Percentiles rank a stretch among this genome's conserved stretches.
These are phyloP conservation scores for Musa troglodytarum DNA, from an alignment of 176 grass and related monocot species.

Conservation along the genomic window DNA sequence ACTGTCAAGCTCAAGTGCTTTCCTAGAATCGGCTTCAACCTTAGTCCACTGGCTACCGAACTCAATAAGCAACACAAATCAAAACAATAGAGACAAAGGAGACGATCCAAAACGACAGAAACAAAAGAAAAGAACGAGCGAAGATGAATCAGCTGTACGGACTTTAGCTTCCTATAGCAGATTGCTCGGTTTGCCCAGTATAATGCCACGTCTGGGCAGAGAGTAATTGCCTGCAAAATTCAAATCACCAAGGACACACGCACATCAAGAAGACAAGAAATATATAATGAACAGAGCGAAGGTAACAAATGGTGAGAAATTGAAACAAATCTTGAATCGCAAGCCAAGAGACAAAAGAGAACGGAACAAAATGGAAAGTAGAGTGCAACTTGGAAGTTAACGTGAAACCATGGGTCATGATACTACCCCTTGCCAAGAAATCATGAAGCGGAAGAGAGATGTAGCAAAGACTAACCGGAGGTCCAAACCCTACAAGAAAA, in stretches of 20 bases:
- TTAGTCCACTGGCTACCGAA: constrained; percentile 60
- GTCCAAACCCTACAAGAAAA: neutral
- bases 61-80: constrained; percentile 10
- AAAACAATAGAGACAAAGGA: neutral
- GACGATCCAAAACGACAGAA: constrained; percentile 9
- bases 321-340: neutral
- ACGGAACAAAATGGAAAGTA: neutral
- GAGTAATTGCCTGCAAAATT: constrained; percentile 63
- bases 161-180: constrained; percentile 80
- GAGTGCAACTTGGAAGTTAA: neutral
- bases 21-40: constrained; percentile 77
- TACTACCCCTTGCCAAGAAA: no score
- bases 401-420: neutral
- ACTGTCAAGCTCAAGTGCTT: constrained; percentile 56
- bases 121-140: constrained; percentile 17
- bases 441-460: no score
- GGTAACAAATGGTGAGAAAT: neutral
- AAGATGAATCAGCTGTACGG: constrained; percentile 15
- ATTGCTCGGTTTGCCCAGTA: constrained; percentile 82
- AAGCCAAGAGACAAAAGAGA: neutral
- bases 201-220: constrained; percentile 54
- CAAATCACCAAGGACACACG: constrained; percentile 18
- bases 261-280: neutral
- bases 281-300: constrained; percentile 14
- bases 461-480: neutral